A percentile compares a stretch with the other conserved stretches of the same genome.
Conservation (phyloP, 441 rosid species). For the Euphorbia schlechtendalii region DNA sequence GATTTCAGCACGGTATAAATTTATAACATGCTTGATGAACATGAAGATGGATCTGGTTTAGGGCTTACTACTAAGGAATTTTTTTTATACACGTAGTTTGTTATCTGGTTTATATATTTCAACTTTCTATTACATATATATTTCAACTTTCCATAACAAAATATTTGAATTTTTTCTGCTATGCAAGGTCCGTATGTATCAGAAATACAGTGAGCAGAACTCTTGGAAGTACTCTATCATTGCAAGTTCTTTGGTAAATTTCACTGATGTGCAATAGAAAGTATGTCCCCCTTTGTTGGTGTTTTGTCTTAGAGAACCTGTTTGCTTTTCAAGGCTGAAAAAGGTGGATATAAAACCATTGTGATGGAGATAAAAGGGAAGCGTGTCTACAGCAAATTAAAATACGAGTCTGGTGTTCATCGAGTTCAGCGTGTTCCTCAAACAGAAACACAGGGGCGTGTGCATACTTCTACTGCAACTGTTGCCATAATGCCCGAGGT, state of each 20-base stretch:
- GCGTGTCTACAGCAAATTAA: constrained; percentile 85
- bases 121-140: background rate
- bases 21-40: background rate
- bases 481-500: constrained; percentile 99
- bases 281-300: constrained; percentile 9
- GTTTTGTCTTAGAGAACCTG: constrained; percentile 15
- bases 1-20: background rate
- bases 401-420: constrained; percentile 93
- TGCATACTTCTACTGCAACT: constrained; percentile 95
- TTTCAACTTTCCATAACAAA: constrained; percentile 19
- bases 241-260: constrained; percentile 73
- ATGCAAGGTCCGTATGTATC: constrained; percentile 76
- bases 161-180: constrained; percentile 16
- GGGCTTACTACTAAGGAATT: constrained; percentile 1
- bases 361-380: constrained; percentile 91
- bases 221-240: constrained; percentile 61
- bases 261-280: constrained; percentile 7
- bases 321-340: constrained; percentile 60
- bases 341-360: constrained; percentile 88
- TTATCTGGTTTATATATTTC: too few species aligned
- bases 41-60: constrained; percentile 3
- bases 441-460: constrained; percentile 91
- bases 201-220: constrained; percentile 74
- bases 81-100: too few species aligned
- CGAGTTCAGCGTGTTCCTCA: constrained; percentile 96